Base-by-base conservation (phyloP, 352 stramenopile genomes). In the Phytophthora fragariaefolia region DNA sequence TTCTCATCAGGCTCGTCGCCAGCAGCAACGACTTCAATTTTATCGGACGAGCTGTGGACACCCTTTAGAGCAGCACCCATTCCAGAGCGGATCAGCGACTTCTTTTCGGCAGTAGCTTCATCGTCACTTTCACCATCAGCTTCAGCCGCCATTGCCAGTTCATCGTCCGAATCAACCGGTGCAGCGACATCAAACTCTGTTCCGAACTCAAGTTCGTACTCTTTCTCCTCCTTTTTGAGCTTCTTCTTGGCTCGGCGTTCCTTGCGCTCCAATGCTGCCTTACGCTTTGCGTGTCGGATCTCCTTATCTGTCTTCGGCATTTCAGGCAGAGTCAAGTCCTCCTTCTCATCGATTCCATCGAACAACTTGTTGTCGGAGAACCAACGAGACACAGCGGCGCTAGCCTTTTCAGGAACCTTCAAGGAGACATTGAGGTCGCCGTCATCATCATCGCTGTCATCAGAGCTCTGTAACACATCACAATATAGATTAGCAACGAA, bases 241-340 rank as follows among this genome's bases (percentile, higher is more conserved):
- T 93, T 93, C 69, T 95, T 95, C 8, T 71, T 43, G 0, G 73
- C 66, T 20, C 89, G 85, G 4, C 95, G 89, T 75, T 98, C 93
- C 52, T 98, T 84, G 1, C 95, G 87, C 8, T 98, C 91, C 54
- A 90, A 88, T 0, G 93, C 95, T 53, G 98, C 99, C 60, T 98
- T 91, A 17, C 97, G 89, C 74, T 99, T 99, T 38, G 98, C 95
- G 49, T 98, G 92, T 28, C 98, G 96, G 58, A 98, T 96, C 68
- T 99, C 85, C 72, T 99, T 99, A 63, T 99, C 98, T 0, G 97
- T 99, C 77, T 98, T 98, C 0, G 97, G 97, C 92, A 99, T 99
- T 9, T 89, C 85, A 0, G 82, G 74, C 18, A 92, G 27, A 9
- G 53, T 42, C 45, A 73, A 17, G 0, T 66, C 65, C 2, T 91